Evolutionary conservation across 2,329 filamentous ascomycete genomes (phyloP), one percentile per base, ranked within the genome.

Genomic region (Fusarium pseudonygamai): DNA sequence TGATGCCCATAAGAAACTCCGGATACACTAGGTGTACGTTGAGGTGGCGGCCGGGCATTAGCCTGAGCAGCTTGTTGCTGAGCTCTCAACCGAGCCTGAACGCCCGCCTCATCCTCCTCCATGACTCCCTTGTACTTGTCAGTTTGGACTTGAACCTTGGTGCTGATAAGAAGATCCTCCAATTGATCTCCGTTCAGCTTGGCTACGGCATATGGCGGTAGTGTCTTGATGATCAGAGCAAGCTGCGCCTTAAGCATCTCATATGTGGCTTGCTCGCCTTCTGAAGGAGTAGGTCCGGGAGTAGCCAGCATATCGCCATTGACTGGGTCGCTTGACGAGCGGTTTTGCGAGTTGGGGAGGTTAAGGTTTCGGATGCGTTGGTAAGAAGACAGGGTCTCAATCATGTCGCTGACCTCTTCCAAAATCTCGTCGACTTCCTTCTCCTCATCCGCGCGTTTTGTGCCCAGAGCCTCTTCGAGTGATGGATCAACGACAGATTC

Each of bases 171-270:
- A 53, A 97, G 85, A 65, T 95, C 93, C 36, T 92, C 92, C n/a
- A 97, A 84, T 80, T 95, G 93, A 79, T 97, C 93, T 15, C 94
- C 94, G 77, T 97, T 92, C 69, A 97, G 85, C 78, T 96, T 96
- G 11, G 95, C 92, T 30, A 97, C 93, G 3, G 93, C 93, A 79
- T 94, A 96, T 3, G 95, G 95, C 4, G 95, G 95, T 16, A 97
- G 84, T 43, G 88, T 90, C 73, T 92, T 88, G 68, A 97, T 88
- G 71, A 97, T 90, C 36, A 95, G 84, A 1, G 90, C 85, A 26
- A 97, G 85, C 78, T 95, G 93, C 8, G 91, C 88, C 79, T 93
- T 94, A 59, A 97, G 86, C 32, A 91, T 87, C 72, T 94, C 87
- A 79, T 97, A 97, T 1, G 88, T 89, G 20, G 83, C 80, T 66